Conservation (phyloP, 2,329 filamentous ascomycete species). For the Fusarium mexicanum region DNA sequence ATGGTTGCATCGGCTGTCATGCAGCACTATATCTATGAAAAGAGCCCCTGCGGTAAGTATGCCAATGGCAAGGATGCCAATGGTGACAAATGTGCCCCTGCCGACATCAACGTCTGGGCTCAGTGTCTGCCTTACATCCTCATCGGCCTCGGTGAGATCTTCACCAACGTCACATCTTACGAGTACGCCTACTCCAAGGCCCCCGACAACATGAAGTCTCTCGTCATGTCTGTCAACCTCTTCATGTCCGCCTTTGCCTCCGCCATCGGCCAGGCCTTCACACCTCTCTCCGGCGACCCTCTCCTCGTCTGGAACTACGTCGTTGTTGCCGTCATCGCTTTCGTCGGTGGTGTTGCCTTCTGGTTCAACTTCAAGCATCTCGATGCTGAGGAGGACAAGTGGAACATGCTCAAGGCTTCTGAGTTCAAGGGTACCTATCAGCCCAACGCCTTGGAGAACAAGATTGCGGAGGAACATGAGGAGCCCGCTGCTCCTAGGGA, state of each 20-base stretch:
- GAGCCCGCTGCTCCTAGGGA: conserved; percentile 26
- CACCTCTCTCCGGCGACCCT: conserved; percentile 69
- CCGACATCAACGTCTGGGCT: conserved; percentile 73
- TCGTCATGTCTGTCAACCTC: conserved; percentile 76
- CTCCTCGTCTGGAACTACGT: conserved; percentile 78
- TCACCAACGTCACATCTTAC: conserved; percentile 68
- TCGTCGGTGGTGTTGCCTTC: conserved; percentile 70
- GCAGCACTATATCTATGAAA: conserved; percentile 71
- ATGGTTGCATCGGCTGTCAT: conserved; percentile 68
- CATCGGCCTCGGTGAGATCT: conserved; percentile 62
- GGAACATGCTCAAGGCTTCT: conserved; percentile 68
- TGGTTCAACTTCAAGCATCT: conserved; percentile 74
- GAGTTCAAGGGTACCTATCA: conserved; percentile 54
- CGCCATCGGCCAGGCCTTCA: conserved; percentile 76
- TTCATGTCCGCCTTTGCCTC: conserved; percentile 76
- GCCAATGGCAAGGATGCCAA: conserved; percentile 50
- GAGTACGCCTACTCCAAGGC: conserved; percentile 84
- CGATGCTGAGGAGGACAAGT: conserved; percentile 73
- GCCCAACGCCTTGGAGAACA: conserved; percentile 49
- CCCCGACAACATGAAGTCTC: conserved; percentile 80
- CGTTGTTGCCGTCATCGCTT: conserved; percentile 68
- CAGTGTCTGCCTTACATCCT: conserved; percentile 63
- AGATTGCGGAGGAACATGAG: conserved; percentile 33
- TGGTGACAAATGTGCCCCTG: conserved; percentile 55
- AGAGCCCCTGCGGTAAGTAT: conserved; percentile 67